phyloP scores from a whole-genome alignment of 305 asterid genomes.

The Lippia alba region DNA sequence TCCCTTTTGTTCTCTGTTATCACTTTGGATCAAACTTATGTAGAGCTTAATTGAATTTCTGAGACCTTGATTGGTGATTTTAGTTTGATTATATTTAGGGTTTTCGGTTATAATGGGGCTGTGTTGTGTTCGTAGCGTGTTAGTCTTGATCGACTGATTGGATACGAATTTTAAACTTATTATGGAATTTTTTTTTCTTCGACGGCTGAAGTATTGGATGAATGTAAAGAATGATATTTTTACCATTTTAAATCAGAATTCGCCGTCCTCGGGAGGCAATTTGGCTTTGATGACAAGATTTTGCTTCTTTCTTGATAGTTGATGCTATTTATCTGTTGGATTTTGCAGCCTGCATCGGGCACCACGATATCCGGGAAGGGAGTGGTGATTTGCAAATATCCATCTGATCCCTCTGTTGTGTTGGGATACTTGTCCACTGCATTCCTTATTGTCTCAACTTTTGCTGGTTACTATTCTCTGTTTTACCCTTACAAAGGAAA shows the following conservation, averaged over 20 bases:
- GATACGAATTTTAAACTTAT: no score
- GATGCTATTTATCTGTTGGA: slow-evolving; percentile 3
- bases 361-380: slow-evolving; percentile 57
- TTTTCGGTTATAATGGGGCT: not conserved
- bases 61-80: not conserved
- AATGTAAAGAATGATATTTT: no score
- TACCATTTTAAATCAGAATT: no score
- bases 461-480: slow-evolving; percentile 59
- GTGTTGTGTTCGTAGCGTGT: slow-evolving; percentile 10
- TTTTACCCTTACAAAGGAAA: slow-evolving; percentile 78
- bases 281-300: not conserved
- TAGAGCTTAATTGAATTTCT: not conserved
- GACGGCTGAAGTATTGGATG: no score
- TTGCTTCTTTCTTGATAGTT: not conserved
- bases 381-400: slow-evolving; percentile 68
- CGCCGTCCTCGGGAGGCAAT: no score
- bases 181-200: no score
- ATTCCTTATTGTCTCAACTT: slow-evolving; percentile 53
- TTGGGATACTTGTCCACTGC: slow-evolving; percentile 64
- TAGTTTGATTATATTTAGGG: not conserved
- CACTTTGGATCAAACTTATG: not conserved
- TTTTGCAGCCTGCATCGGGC: slow-evolving; percentile 73
- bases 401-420: slow-evolving; percentile 59
- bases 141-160: not conserved
- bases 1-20: not conserved